Conservation (phyloP, 148 eudicot genomes). For the Persicaria tinctoria region DNA sequence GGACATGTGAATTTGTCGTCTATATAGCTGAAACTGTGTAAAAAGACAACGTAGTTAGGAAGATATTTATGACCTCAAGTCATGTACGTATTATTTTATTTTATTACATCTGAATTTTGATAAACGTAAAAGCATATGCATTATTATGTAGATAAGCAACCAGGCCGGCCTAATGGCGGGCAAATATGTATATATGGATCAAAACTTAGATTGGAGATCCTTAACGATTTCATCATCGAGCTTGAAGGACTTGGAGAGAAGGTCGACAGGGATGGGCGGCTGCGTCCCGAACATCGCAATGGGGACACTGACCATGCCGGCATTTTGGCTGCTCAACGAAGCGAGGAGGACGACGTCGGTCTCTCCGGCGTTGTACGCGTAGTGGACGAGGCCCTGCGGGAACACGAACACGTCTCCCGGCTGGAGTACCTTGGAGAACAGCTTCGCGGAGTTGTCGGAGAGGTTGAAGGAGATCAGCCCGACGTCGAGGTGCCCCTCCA, state of each 20-base stretch:
- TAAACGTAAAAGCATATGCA: no score
- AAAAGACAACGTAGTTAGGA: no score
- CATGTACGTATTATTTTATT: no score
- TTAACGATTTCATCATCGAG: not conserved
- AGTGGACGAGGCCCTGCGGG: conserved; percentile 22
- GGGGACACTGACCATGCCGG: not conserved
- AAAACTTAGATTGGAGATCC: conserved; percentile 8
- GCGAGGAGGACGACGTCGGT: not conserved
- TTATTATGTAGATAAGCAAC: no score
- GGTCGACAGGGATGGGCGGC: conserved; percentile 4
- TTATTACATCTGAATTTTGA: no score
- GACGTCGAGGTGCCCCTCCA: not conserved
- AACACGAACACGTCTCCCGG: conserved; percentile 23
- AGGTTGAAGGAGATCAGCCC: conserved; percentile 13
- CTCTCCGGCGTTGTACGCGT: conserved; percentile 11
- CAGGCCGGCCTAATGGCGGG: no score
- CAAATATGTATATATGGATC: not conserved
- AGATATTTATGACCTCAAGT: no score
- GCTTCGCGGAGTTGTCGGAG: conserved; percentile 2
- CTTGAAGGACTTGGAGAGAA: conserved; percentile 4
- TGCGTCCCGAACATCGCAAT: not conserved
- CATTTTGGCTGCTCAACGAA: not conserved
- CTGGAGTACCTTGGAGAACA: conserved; percentile 17
- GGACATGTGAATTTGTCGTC: no score
- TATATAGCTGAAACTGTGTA: no score